Conservation (phyloP, 352 stramenopile species). For the Phytophthora hybrid region DNA sequence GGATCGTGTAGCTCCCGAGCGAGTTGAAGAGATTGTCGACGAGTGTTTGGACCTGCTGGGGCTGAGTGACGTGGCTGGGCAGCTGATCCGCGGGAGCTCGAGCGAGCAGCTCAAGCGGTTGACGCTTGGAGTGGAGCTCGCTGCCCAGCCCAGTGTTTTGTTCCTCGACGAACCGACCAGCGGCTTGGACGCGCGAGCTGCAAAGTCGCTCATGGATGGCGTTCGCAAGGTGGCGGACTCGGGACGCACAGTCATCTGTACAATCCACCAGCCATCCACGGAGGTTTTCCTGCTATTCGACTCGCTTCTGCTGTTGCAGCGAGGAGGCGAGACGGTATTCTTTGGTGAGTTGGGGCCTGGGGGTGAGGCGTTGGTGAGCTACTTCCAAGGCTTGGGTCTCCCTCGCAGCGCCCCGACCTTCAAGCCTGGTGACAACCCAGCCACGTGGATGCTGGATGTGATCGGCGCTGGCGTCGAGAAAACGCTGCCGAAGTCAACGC, state of each 20-base stretch:
- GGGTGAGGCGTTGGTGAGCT: slow-evolving; percentile 50
- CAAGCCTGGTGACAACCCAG: slow-evolving; percentile 77
- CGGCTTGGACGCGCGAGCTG: slow-evolving; percentile 75
- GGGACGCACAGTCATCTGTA: slow-evolving; percentile 85
- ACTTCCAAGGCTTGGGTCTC: slow-evolving; percentile 66
- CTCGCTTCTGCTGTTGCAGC: slow-evolving; percentile 85
- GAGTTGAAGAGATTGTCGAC: slow-evolving; percentile 50
- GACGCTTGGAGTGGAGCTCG: slow-evolving; percentile 57
- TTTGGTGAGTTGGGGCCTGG: slow-evolving; percentile 81
- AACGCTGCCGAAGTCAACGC: slow-evolving; percentile 16
- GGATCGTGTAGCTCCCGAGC: slow-evolving; percentile 32
- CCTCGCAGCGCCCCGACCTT: slow-evolving; percentile 46
- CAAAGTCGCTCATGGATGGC: slow-evolving; percentile 68
- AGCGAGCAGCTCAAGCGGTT: slow-evolving; percentile 61
- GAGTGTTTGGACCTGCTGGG: slow-evolving; percentile 91
- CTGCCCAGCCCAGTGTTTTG: slow-evolving; percentile 54
- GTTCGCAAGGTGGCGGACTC: slow-evolving; percentile 65
- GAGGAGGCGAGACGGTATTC: slow-evolving; percentile 84
- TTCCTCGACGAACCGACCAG: slow-evolving; percentile 72
- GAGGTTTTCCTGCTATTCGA: slow-evolving; percentile 79
- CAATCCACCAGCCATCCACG: slow-evolving; percentile 52
- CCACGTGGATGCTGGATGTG: slow-evolving; percentile 89
- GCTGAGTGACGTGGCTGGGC: slow-evolving; percentile 58
- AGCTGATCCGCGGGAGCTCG: slow-evolving; percentile 51
- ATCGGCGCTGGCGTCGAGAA: slow-evolving; percentile 62